phyloP scores from a whole-genome alignment of 208 protist species.

The Leishmania amazonensis region DNA sequence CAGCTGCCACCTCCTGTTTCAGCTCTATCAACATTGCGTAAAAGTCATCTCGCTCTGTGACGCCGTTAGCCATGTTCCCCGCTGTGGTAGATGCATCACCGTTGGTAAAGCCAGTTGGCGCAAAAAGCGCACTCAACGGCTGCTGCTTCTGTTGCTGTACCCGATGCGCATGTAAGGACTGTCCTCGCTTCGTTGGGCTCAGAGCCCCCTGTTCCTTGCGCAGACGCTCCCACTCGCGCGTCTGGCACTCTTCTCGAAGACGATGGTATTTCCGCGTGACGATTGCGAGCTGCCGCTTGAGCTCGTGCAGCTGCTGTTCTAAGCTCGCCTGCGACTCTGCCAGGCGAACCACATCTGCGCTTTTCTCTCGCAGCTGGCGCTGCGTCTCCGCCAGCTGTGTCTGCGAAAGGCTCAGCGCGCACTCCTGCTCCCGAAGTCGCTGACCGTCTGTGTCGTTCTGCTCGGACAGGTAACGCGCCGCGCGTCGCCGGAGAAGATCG shows the following conservation, averaged over 20 bases:
- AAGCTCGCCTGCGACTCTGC: slow-evolving; percentile 38
- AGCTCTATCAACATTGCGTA: slow-evolving; percentile 40
- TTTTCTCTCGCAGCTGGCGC: slow-evolving; percentile 35
- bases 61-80: background rate
- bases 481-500: slow-evolving; percentile 53
- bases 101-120: background rate
- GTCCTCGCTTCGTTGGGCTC: slow-evolving; percentile 10
- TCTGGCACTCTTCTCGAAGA: slow-evolving; percentile 43
- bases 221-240: slow-evolving; percentile 38
- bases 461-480: slow-evolving; percentile 41
- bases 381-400: slow-evolving; percentile 45
- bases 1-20: slow-evolving; percentile 31
- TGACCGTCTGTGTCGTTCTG: slow-evolving; percentile 34
- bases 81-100: background rate
- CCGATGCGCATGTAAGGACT: background rate
- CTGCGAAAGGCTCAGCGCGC: slow-evolving; percentile 36
- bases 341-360: slow-evolving; percentile 19
- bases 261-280: slow-evolving; percentile 42
- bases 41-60: slow-evolving; percentile 25
- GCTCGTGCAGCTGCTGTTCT: slow-evolving; percentile 42
- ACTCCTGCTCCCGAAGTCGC: slow-evolving; percentile 41
- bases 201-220: slow-evolving; percentile 28
- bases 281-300: slow-evolving; percentile 32
- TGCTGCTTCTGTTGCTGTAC: slow-evolving; percentile 3
- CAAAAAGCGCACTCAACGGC: background rate